Base-by-base conservation (phyloP, 2,329 filamentous ascomycete species). In the Pestalotiopsis sp. region DNA sequence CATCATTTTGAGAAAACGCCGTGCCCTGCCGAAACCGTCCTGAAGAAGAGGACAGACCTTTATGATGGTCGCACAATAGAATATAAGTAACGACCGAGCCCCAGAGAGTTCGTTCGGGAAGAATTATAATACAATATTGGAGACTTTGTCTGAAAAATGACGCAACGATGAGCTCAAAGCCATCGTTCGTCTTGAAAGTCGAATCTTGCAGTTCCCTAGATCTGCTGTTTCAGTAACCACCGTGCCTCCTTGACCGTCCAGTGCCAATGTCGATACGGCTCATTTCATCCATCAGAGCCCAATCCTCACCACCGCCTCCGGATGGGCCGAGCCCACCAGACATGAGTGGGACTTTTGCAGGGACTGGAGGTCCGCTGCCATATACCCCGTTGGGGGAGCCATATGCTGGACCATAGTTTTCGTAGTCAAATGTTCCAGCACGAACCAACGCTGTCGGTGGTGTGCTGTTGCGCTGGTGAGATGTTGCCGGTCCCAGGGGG, bases 201-300 rank as follows among this genome's bases (percentile, higher is more conserved):
- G 2, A 7, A 36, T 11, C 11, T 20, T 12, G 41, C 27, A n/a
- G 20, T 38, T 57, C 23, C n/a, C 9, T 13, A n/a, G 40, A 9
- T 7, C 17, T n/a, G 31, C 17, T 57, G 17, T 58, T 25, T 56
- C 71, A 79, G 68, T 78, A 78, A 20, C 77, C 68, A 57, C 75
- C 74, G 31, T 86, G 84, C 59, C 87, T 81, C 73, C 87, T 82
- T 31, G 87, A 86, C 69, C 89, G 82, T 3, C 89, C 89, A 27
- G 83, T 82, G n/a, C 90, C 90, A 72, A 92, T 86, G 73, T 92
- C 89, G 70, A 92, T 91, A 62, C 84, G 83, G 74, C 86, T 89
- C 84, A 95, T 87, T 80, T 95, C 92, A 71, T 93, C 85, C 79
- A 92, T 87, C 66, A 95, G 80, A 23, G 91, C 88, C 79, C 85